Conservation (phyloP, 805 yeast genomes). For the Candida cerambycidarum region DNA sequence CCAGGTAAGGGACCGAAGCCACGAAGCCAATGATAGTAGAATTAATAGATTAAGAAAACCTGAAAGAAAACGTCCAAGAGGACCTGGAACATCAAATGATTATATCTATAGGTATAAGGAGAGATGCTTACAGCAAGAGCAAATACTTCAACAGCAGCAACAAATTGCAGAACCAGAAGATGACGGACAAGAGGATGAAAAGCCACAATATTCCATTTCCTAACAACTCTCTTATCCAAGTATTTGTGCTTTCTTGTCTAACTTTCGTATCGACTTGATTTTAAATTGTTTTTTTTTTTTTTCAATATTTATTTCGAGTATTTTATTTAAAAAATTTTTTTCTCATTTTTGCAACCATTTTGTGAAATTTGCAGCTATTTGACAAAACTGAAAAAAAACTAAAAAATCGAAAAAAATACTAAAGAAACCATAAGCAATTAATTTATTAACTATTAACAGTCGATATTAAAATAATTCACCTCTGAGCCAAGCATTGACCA, state of each 20-base stretch:
- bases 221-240: too few species aligned
- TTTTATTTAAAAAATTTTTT: neutral
- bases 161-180: conserved; percentile 1
- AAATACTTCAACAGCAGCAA: neutral
- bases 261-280: too few species aligned
- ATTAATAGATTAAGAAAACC: conserved; percentile 8
- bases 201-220: neutral
- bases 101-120: conserved; percentile 4
- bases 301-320: too few species aligned
- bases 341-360: neutral
- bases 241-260: too few species aligned
- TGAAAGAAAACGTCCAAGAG: conserved; percentile 1
- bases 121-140: neutral
- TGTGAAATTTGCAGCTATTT: neutral
- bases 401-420: neutral
- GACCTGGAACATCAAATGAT: neutral
- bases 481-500: conserved; percentile 37
- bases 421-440: neutral
- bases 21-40: conserved; percentile 7
- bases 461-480: conserved; percentile 17
- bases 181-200: conserved; percentile 4
- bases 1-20: conserved; percentile 3
- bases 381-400: neutral
- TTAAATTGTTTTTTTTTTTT: too few species aligned
- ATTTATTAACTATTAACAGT: conserved; percentile 1